These are phyloP conservation scores for Paraphoma sp. DNA, from an alignment of 2,329 filamentous ascomycete species.

Conservation along the genomic window DNA sequence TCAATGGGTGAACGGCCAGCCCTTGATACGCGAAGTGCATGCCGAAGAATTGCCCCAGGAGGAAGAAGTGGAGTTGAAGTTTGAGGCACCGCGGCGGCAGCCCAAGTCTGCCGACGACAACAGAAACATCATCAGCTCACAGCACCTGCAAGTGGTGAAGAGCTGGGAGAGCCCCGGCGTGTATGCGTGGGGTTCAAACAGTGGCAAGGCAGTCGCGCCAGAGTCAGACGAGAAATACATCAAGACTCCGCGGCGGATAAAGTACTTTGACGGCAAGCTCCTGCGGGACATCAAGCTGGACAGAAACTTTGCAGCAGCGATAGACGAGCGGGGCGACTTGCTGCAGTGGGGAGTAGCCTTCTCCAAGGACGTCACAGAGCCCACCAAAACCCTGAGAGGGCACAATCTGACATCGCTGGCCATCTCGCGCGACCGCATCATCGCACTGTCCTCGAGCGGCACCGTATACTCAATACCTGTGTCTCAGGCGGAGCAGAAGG, in stretches of 20 bases:
- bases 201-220: slow-evolving; percentile 83
- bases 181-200: slow-evolving; percentile 92
- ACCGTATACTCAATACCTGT: slow-evolving; percentile 85
- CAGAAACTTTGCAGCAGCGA: slow-evolving; percentile 80
- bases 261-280: slow-evolving; percentile 83
- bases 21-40: slow-evolving; percentile 50
- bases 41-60: slow-evolving; percentile 58
- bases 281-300: slow-evolving; percentile 88
- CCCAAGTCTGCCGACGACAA: slow-evolving; percentile 71
- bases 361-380: slow-evolving; percentile 67
- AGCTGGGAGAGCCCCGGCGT: slow-evolving; percentile 85
- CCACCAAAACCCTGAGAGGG: slow-evolving; percentile 75
- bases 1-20: slow-evolving; percentile 51
- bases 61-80: slow-evolving; percentile 63
- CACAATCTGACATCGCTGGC: slow-evolving; percentile 80
- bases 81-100: slow-evolving; percentile 69
- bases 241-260: slow-evolving; percentile 79
- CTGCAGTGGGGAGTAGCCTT: slow-evolving; percentile 90
- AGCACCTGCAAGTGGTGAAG: slow-evolving; percentile 85
- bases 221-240: slow-evolving; percentile 77
- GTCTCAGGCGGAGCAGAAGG: slow-evolving; percentile 72
- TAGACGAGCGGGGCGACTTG: slow-evolving; percentile 85
- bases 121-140: slow-evolving; percentile 78
- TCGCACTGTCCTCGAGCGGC: slow-evolving; percentile 77
- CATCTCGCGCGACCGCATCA: slow-evolving; percentile 81